A percentile compares a stretch with the other conserved stretches of the same genome.
phyloP scores from a whole-genome alignment of 164 flowering plant species.

The Dillenia suffruticosa region DNA sequence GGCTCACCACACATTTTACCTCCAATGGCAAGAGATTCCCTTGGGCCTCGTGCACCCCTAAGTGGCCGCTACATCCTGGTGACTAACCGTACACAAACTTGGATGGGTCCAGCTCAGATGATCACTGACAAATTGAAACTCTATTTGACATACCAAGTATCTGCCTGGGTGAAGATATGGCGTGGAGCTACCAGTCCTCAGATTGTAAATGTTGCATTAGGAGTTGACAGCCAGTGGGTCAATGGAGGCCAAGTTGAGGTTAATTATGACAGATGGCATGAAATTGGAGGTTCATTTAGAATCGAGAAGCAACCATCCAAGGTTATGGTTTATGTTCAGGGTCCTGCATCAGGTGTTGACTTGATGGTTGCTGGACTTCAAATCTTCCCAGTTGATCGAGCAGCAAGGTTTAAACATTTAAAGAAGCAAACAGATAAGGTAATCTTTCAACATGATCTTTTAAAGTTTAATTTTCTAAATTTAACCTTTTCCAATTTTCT shows the following conservation, averaged over 20 bases:
- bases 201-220: conserved; percentile 73
- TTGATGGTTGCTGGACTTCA: conserved; percentile 91
- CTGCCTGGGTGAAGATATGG: conserved; percentile 86
- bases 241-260: conserved; percentile 89
- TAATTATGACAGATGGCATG: conserved; percentile 78
- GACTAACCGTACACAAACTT: conserved; percentile 77
- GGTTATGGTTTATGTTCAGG: conserved; percentile 86
- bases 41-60: conserved; percentile 69
- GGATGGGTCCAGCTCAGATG: conserved; percentile 99
- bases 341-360: conserved; percentile 89
- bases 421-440: conserved; percentile 73
- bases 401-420: conserved; percentile 57
- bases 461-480: too few relatives aligned
- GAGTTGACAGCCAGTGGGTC: conserved; percentile 88
- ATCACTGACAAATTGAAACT: conserved; percentile 79
- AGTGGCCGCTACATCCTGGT: conserved; percentile 78
- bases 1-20: conserved; percentile 89
- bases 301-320: conserved; percentile 82
- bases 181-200: conserved; percentile 57
- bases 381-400: conserved; percentile 79
- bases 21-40: conserved; percentile 80
- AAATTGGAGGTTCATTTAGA: conserved; percentile 88
- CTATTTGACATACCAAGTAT: conserved; percentile 85
- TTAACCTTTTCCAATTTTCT: too few relatives aligned
- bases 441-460: conserved; percentile 3